A percentile compares a stretch with the other conserved stretches of the same genome.
These are phyloP conservation scores for Physaria fendleri DNA, from an alignment of 345 rosid species.

Conservation along the genomic window DNA sequence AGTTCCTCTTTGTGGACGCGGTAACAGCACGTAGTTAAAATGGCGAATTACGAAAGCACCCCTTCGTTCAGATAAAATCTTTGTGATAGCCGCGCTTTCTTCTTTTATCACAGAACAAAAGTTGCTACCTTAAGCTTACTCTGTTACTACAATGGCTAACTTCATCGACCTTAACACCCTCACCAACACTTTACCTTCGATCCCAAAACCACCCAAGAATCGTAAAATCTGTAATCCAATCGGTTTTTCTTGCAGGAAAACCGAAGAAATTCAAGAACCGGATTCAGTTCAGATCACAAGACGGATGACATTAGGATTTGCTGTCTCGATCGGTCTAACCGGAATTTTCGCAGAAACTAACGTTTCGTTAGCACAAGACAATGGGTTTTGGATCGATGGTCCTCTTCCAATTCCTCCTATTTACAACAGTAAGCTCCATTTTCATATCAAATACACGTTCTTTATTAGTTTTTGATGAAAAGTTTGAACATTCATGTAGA, in stretches of 20 bases:
- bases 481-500: conserved; percentile 30
- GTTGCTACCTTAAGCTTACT: not conserved
- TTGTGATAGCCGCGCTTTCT: conserved; percentile 22
- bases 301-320: conserved; percentile 51
- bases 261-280: conserved; percentile 25
- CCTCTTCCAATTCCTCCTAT: conserved; percentile 59
- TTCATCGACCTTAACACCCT: conserved; percentile 19
- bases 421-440: conserved; percentile 52
- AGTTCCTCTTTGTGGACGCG: not conserved
- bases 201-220: not conserved
- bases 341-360: conserved; percentile 25
- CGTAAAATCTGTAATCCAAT: not conserved
- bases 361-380: conserved; percentile 54
- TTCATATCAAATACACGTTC: not conserved
- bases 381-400: conserved; percentile 57
- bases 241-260: conserved; percentile 22
- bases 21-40: not conserved
- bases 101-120: not conserved
- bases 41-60: not conserved
- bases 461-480: not conserved
- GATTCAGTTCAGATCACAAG: conserved; percentile 42
- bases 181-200: not conserved
- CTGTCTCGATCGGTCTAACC: conserved; percentile 42
- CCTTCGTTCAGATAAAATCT: conserved; percentile 17
- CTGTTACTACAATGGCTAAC: conserved; percentile 18